Evolutionary conservation across 305 asterid genomes (phyloP), one percentile per base, ranked within the genome.

Genomic region (Fraxinus velutina): DNA sequence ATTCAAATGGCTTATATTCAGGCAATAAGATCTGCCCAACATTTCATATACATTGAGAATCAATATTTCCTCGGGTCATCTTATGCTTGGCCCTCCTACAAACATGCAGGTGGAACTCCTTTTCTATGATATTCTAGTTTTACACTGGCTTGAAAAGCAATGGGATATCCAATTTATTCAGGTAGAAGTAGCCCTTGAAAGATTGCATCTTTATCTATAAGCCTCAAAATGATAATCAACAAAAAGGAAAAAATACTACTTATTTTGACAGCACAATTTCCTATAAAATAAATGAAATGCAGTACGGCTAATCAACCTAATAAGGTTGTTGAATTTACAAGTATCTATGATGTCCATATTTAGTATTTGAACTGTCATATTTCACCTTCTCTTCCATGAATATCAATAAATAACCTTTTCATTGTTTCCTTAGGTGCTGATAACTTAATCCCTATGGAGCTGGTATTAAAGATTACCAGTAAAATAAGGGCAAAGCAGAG

Each of bases 11-110:
- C 93, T 30, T 96, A 96, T 80, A 88, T 96, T 76, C 93, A 96
- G 75, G 99, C 99, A 36, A 96, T 96, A 80, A 88, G 99, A 86
- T 91, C 93, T 74, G 98, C 98, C 75, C 97, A 94, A 76, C 93
- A 91, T 86, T 96, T 91, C 88, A 92, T 96, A 81, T 95, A 93
- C 90, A 93, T 95, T 39, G 99, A 95, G 88, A 94, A 94, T 84
- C 98, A 96, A 83, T 96, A 96, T 84, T 96, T 96, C 84, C 89
- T 96, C 10, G 99, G 99, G 10, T 91, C 99, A 73, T 93, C 99
- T 21, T 96, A 91, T 83, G 99, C 98, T 78, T 96, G 98, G 99
- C 94, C 93, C 75, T 86, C 93, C 76, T 90, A 94, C 80, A 91
- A 81, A 86, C 84, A 85, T 83, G 94, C 97, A 78, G 99, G 98